Conservation (phyloP, 305 asterid genomes). For the Andrographis paniculata region DNA sequence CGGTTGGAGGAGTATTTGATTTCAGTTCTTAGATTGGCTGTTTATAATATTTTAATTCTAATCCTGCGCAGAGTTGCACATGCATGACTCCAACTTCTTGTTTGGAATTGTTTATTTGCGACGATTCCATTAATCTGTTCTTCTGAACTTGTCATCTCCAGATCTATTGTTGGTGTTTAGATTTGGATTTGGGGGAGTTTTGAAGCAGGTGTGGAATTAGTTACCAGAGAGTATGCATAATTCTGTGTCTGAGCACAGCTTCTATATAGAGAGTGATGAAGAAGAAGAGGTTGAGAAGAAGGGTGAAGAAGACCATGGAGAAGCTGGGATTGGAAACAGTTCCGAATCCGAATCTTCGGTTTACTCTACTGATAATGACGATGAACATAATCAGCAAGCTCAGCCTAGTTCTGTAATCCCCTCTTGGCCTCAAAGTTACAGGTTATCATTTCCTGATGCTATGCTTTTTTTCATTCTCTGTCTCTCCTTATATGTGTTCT, state of each 20-base stretch:
- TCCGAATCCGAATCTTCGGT: slow-evolving; percentile 54
- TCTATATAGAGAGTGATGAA: slow-evolving; percentile 61
- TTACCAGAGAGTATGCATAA: slow-evolving; percentile 45
- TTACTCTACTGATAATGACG: slow-evolving; percentile 38
- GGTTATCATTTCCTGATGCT: slow-evolving; percentile 37
- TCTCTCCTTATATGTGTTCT: no score
- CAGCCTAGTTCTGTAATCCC: slow-evolving; percentile 48
- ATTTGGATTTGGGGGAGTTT: slow-evolving; percentile 13
- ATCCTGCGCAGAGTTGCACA: slow-evolving; percentile 3
- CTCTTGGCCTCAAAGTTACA: slow-evolving; percentile 95
- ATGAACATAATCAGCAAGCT: slow-evolving; percentile 33
- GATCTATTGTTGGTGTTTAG: slow-evolving; percentile 19
- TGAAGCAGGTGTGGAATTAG: slow-evolving; percentile 8
- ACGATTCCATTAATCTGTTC: slow-evolving; percentile 11
- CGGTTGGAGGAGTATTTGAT: no score
- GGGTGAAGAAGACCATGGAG: slow-evolving; percentile 34
- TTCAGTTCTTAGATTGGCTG: no score
- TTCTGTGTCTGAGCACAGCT: slow-evolving; percentile 46
- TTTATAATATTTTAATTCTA: no score
- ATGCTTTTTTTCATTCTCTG: neutral
- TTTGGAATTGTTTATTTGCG: slow-evolving; percentile 9
- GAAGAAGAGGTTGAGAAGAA: slow-evolving; percentile 43
- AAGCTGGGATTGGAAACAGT: slow-evolving; percentile 52
- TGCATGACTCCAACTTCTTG: slow-evolving; percentile 11
- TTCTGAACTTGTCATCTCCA: slow-evolving; percentile 10